A percentile compares a stretch with the other conserved stretches of the same genome.
Evolutionary conservation across 352 stramenopile species (phyloP).

Genomic region (Pythium folliculosum): DNA sequence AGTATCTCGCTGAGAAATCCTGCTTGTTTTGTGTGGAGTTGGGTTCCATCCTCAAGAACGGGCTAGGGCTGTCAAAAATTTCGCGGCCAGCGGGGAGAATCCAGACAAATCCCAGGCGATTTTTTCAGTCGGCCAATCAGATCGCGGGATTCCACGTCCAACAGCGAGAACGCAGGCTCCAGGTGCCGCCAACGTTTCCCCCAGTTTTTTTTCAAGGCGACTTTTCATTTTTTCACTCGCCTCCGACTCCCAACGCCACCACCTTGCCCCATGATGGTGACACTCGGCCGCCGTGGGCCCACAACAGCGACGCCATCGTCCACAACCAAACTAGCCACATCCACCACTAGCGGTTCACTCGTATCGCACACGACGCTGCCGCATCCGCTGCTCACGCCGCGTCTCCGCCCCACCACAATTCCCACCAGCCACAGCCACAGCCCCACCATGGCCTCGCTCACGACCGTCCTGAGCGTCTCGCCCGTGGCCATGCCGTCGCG

Average conservation of each 20-base stretch:
- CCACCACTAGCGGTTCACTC: constrained; percentile 5
- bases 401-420: constrained; percentile 8
- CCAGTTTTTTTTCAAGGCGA: not conserved
- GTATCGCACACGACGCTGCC: constrained; percentile 3
- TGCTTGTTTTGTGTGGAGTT: not conserved
- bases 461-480: constrained; percentile 14
- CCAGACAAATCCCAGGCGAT: constrained; percentile 10
- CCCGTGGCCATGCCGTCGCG: constrained; percentile 12
- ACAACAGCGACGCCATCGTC: constrained; percentile 1
- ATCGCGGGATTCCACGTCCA: constrained; percentile 1
- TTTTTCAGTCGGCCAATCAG: constrained; percentile 18
- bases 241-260: constrained; percentile 15
- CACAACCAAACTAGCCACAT: constrained; percentile 1
- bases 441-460: constrained; percentile 12
- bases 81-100: constrained; percentile 5
- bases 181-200: not conserved
- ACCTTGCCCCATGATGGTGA: constrained; percentile 9
- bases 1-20: too few relatives aligned
- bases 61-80: constrained; percentile 18
- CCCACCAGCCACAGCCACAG: not conserved
- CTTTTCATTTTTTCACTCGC: constrained; percentile 23
- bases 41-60: constrained; percentile 9
- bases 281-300: not conserved
- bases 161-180: not conserved
- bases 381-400: constrained; percentile 18